Conservation (phyloP, 2,329 filamentous ascomycete species). For the Allantophomopsis cytisporea region DNA sequence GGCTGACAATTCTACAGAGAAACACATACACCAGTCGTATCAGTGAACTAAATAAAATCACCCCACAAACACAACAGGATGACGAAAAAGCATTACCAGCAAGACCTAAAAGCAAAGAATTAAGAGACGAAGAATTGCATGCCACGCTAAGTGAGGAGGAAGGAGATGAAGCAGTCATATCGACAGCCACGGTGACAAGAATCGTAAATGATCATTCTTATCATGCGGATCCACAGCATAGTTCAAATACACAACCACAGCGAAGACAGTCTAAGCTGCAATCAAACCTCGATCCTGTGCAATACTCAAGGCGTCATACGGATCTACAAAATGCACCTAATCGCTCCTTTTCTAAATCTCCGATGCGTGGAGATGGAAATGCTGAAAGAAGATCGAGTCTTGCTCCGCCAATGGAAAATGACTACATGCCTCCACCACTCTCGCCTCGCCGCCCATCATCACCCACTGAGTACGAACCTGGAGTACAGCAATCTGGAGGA, state of each 20-base stretch:
- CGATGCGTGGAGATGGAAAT: slow-evolving; percentile 22
- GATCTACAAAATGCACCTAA: slow-evolving; percentile 11
- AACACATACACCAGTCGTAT: slow-evolving; percentile 86
- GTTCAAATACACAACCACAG: slow-evolving; percentile 14
- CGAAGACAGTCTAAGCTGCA: slow-evolving; percentile 20
- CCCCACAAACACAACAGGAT: slow-evolving; percentile 32
- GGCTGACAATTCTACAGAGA: slow-evolving; percentile 36
- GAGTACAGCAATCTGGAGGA: slow-evolving; percentile 1
- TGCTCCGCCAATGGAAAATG: slow-evolving; percentile 37
- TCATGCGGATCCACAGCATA: slow-evolving; percentile 7
- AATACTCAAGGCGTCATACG: slow-evolving; percentile 13
- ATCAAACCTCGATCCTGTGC: slow-evolving; percentile 12
- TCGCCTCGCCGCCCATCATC: slow-evolving; percentile 49
- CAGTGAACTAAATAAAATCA: slow-evolving; percentile 66
- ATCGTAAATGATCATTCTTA: slow-evolving; percentile 28
- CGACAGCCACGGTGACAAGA: slow-evolving; percentile 37
- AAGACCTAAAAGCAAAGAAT: slow-evolving; percentile 49
- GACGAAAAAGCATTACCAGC: slow-evolving; percentile 67
- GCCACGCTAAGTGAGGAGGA: slow-evolving; percentile 22
- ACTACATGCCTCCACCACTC: slow-evolving; percentile 58
- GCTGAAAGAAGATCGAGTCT: slow-evolving; percentile 22
- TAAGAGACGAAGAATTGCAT: slow-evolving; percentile 22
- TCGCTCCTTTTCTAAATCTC: slow-evolving; percentile 39
- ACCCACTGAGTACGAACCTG: slow-evolving; percentile 17
- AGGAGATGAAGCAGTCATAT: slow-evolving; percentile 30